Percentiles rank a stretch among this genome's conserved stretches.
Conservation (phyloP, 306 rosid species). For the Castanopsis chinensis region DNA sequence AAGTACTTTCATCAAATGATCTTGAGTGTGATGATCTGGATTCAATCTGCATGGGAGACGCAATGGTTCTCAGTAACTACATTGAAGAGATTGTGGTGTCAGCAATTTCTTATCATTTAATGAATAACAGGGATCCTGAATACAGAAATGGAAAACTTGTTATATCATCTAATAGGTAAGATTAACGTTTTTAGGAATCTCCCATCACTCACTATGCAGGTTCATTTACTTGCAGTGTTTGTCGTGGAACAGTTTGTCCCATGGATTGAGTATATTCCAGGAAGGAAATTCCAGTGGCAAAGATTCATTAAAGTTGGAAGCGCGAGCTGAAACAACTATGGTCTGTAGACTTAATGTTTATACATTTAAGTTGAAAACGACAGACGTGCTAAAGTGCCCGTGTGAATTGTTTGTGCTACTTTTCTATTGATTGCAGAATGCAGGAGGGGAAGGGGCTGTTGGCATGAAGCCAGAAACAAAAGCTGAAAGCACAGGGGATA, state of each 20-base stretch:
- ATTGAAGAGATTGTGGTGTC: conserved; percentile 97
- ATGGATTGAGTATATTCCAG: conserved; percentile 74
- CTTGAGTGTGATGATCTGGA: conserved; percentile 90
- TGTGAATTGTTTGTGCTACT: conserved; percentile 1
- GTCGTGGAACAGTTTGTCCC: conserved; percentile 72
- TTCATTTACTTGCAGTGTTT: conserved; percentile 22
- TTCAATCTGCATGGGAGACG: conserved; percentile 68
- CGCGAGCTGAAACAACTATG: conserved; percentile 57
- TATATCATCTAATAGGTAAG: conserved; percentile 73
- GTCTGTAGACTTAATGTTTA: conserved; percentile 38
- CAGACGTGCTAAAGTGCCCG: not conserved
- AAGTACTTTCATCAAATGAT: conserved; percentile 90
- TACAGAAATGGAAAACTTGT: conserved; percentile 89
- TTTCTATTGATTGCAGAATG: conserved; percentile 30
- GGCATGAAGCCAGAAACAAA: conserved; percentile 47
- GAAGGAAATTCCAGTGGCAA: conserved; percentile 54
- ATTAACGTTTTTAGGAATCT: conserved; percentile 2
- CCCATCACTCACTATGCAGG: not conserved
- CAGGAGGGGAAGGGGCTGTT: conserved; percentile 31
- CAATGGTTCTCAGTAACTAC: conserved; percentile 75
- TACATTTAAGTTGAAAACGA: conserved; percentile 14
- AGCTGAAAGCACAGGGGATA: conserved; percentile 35
- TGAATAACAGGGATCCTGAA: conserved; percentile 85
- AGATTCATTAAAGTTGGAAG: conserved; percentile 58
- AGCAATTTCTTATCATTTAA: conserved; percentile 83